Evolutionary conservation across 2,329 filamentous ascomycete genomes (phyloP).

Genomic region (Dactylonectria estremocensis): DNA sequence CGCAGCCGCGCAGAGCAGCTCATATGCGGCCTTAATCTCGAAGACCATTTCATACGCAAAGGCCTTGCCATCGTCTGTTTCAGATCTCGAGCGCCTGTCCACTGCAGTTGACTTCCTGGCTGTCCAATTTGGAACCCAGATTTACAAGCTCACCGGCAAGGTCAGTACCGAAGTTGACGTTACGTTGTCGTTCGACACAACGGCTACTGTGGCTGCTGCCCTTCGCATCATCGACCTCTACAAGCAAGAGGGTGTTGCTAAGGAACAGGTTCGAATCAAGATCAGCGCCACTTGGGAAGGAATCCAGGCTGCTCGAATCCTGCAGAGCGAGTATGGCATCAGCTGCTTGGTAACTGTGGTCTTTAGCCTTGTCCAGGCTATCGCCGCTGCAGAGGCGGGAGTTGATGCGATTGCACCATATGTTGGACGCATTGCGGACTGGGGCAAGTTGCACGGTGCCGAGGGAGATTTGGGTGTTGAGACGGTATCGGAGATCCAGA

Average conservation of each 20-base stretch:
- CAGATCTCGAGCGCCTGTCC: neutral
- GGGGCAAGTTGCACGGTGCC: neutral
- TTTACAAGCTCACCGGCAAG: conserved; percentile 8
- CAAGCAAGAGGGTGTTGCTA: conserved; percentile 4
- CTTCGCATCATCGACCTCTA: conserved; percentile 6
- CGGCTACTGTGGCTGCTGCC: neutral
- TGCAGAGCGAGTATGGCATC: conserved; percentile 4
- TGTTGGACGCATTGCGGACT: conserved; percentile 8
- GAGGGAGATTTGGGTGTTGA: conserved; percentile 4
- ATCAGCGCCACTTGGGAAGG: conserved; percentile 12
- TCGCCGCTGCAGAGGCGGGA: neutral
- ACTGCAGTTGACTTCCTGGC: neutral
- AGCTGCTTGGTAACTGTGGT: conserved; percentile 3
- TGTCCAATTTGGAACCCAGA: conserved; percentile 16
- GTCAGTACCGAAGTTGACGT: conserved; percentile 7
- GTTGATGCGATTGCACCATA: neutral
- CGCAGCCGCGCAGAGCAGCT: neutral
- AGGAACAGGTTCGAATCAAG: conserved; percentile 9
- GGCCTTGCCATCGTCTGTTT: neutral
- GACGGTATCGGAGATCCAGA: neutral
- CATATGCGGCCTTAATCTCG: neutral
- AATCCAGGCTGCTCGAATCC: conserved; percentile 1
- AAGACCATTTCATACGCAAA: neutral
- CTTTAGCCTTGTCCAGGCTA: conserved; percentile 5
- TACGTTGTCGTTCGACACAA: neutral